These are phyloP conservation scores for Cyathus striatus DNA, from an alignment of 768 basidiomycete species.

Conservation along the genomic window DNA sequence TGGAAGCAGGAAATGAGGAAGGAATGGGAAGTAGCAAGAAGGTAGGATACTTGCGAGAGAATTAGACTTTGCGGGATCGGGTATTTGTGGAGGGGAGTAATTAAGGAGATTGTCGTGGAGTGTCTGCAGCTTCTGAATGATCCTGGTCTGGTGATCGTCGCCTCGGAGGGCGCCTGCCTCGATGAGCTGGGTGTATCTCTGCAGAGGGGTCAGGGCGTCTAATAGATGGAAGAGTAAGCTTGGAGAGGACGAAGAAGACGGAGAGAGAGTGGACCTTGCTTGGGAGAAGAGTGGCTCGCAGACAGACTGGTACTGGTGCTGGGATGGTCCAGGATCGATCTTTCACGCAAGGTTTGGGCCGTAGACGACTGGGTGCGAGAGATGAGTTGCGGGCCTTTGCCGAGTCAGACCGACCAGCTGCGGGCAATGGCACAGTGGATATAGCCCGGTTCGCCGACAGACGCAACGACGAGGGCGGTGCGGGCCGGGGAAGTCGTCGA, in stretches of 20 bases:
- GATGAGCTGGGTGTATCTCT: slow-evolving; percentile 41
- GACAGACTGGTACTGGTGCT: slow-evolving; percentile 8
- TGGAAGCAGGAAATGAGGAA: slow-evolving; percentile 5
- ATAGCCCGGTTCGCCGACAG: too few species aligned
- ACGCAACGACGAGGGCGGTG: slow-evolving; percentile 4
- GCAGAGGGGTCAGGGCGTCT: slow-evolving; percentile 34
- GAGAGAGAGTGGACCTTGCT: slow-evolving; percentile 11
- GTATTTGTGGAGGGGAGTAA: slow-evolving; percentile 69
- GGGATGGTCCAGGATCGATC: slow-evolving; percentile 13
- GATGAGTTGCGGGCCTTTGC: slow-evolving; percentile 28
- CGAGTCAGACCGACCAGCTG: slow-evolving; percentile 4
- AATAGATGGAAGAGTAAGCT: slow-evolving; percentile 4
- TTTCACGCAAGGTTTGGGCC: slow-evolving; percentile 17
- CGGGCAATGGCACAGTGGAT: too few species aligned
- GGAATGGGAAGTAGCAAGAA: slow-evolving; percentile 6
- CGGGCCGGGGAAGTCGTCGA: too few species aligned
- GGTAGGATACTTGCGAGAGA: slow-evolving; percentile 31
- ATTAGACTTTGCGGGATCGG: slow-evolving; percentile 30
- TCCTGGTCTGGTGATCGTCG: slow-evolving; percentile 81
- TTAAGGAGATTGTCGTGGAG: slow-evolving; percentile 65
- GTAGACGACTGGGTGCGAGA: slow-evolving; percentile 24
- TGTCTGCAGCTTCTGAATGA: slow-evolving; percentile 77
- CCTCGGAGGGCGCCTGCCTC: slow-evolving; percentile 50
- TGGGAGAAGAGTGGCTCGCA: slow-evolving; percentile 10
- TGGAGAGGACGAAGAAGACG: slow-evolving; percentile 2